Conservation (phyloP, 305 asterid genomes). For the Solanum hybrid region DNA sequence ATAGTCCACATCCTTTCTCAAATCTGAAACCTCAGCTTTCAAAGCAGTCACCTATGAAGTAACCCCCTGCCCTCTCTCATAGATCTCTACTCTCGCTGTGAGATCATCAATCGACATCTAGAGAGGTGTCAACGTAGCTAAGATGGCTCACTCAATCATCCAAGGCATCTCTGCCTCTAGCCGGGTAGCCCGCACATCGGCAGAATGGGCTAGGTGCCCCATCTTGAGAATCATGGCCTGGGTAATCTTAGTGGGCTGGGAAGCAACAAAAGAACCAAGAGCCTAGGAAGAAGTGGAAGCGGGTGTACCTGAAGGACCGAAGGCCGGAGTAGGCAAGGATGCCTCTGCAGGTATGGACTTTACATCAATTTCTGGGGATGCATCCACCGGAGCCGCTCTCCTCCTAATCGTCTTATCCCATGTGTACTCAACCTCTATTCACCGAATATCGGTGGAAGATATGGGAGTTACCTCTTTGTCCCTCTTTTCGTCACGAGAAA, state of each 20-base stretch:
- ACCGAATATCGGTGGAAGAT: too few species aligned
- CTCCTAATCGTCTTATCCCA: too few species aligned
- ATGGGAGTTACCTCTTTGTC: neutral
- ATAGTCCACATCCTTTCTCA: neutral
- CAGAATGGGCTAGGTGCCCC: neutral
- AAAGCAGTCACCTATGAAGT: neutral
- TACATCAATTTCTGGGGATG: too few species aligned
- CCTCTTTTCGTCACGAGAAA: rapidly evolving
- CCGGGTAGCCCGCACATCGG: neutral
- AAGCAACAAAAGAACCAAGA: neutral
- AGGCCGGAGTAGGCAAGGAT: neutral
- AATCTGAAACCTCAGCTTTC: neutral
- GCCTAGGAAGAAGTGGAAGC: neutral
- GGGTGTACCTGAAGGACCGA: neutral
- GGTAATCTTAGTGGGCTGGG: too few species aligned
- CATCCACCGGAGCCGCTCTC: neutral
- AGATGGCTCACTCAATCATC: neutral
- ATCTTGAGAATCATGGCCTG: too few species aligned
- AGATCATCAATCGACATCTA: too few species aligned
- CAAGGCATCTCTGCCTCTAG: rapidly evolving
- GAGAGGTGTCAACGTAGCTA: neutral
- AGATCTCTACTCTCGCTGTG: neutral
- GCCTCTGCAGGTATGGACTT: neutral
- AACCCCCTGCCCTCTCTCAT: neutral
- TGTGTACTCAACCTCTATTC: neutral